These are phyloP conservation scores for Mucor racemosus DNA, from an alignment of 371 early-diverging fungal species.

Conservation along the genomic window DNA sequence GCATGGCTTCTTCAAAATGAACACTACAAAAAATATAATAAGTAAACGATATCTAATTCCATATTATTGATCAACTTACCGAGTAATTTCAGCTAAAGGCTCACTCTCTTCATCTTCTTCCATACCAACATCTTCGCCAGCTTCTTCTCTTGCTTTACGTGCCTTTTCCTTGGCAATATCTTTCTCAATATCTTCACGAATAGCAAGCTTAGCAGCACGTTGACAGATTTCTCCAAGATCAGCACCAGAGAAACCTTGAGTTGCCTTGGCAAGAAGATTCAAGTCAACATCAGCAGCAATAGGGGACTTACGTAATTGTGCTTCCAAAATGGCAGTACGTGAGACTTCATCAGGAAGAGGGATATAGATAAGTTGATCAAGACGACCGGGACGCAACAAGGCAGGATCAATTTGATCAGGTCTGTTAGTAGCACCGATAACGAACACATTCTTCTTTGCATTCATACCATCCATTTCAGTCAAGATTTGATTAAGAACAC, in stretches of 20 bases:
- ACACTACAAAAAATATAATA: conserved; percentile 32
- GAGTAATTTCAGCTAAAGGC: conserved; percentile 88
- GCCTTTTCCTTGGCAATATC: conserved; percentile 82
- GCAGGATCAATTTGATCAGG: conserved; percentile 43
- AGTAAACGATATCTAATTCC: background rate
- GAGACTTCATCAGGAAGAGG: conserved; percentile 96
- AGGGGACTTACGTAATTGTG: conserved; percentile 98
- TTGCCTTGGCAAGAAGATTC: conserved; percentile 84
- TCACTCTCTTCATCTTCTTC: conserved; percentile 80
- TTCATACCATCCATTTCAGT: conserved; percentile 99
- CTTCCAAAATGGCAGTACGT: conserved; percentile 88
- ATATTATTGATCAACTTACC: conserved; percentile 27
- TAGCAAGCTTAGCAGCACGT: conserved; percentile 99
- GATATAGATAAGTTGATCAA: conserved; percentile 99
- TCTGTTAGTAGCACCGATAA: conserved; percentile 99
- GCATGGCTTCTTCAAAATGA: conserved; percentile 99
- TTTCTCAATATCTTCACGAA: conserved; percentile 97
- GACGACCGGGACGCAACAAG: conserved; percentile 92
- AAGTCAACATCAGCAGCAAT: conserved; percentile 89
- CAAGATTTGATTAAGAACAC: conserved; percentile 99
- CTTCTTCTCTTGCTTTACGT: conserved; percentile 69
- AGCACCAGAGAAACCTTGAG: conserved; percentile 99
- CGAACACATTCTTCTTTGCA: conserved; percentile 98
- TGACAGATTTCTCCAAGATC: conserved; percentile 99
- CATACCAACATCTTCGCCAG: conserved; percentile 75